Base-by-base conservation (phyloP, 73 alveolate species). In the Breviolum minutum region DNA sequence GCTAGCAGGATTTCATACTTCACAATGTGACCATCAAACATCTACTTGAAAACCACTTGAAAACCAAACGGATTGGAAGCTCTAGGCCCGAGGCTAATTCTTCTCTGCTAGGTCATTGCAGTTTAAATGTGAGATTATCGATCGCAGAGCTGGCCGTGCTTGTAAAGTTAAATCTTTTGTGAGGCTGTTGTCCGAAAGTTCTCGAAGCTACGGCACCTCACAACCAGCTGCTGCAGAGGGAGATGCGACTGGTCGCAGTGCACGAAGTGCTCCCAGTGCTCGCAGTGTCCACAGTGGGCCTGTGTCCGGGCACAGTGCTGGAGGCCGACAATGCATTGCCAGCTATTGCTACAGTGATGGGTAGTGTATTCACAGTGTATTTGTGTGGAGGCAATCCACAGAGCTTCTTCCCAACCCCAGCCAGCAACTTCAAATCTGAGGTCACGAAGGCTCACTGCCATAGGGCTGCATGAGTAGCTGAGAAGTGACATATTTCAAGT, bases 361-460 rank as follows among this genome's bases (percentile, higher is more conserved):
- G 54, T 3, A 40, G 54, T 40, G 54, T 40, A 40, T 40, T 0
- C 3, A 3, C 54, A 40, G 54, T 40, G 54, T 40, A 40, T 40
- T 0, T 40, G 54, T 40, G 54, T 40, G 29, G 20, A 91, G 97
- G 88, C 84, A 73, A 60, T 60, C 97, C 87, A 5, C 97, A 91
- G 88, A 91, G 97, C 97, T 91, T 90, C 97, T 90, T 91, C 64
- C 97, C 97, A 11, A 62, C 88, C 64, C 97, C 97, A 29, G 81
- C 97, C 87, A 91, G 97, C 79, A 79, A 73, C 77, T 91, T 91
- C 88, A 32, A 73, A 63, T 91, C 96, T 70, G 96, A 70, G 29
- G 90, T 81, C 70, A 69, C 84, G 61, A 32, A 40, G 86, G 86
- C 27, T 77, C 63, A 40, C 54, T 0, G 54, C 54, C 85, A n/a